Percentiles rank a stretch among this genome's conserved stretches.
Conservation (phyloP, 108 stramenopile genomes). For the Seminavis robusta region DNA sequence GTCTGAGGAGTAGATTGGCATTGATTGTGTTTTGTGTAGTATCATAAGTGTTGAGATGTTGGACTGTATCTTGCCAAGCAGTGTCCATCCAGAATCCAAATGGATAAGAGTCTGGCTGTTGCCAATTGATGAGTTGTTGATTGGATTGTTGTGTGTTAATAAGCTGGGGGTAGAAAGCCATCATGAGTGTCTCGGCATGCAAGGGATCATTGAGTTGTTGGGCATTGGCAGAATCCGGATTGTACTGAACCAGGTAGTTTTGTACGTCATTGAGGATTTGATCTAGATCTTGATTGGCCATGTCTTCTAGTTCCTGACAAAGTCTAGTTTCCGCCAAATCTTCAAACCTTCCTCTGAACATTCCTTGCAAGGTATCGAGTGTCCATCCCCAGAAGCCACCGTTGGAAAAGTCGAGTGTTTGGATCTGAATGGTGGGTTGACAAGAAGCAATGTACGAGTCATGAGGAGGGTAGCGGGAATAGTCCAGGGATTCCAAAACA, state of each 20-base stretch:
- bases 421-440: constrained; percentile 15
- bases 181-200: no score
- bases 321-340: background rate
- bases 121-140: no score
- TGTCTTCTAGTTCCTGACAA: constrained; percentile 8
- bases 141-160: no score
- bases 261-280: constrained; percentile 5
- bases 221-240: background rate
- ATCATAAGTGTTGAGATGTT: no score
- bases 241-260: constrained; percentile 7
- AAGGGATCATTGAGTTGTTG: no score
- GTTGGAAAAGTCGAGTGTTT: constrained; percentile 22
- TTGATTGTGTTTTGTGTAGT: no score
- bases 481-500: no score
- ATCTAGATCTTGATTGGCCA: constrained; percentile 5
- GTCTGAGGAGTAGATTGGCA: no score
- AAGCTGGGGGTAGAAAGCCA: no score
- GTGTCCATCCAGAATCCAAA: no score
- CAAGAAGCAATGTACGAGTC: constrained; percentile 11
- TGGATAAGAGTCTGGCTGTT: no score
- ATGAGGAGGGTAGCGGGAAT: background rate
- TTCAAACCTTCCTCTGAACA: constrained; percentile 14
- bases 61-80: no score
- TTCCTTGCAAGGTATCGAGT: constrained; percentile 14
- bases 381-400: constrained; percentile 24